These are phyloP conservation scores for Fusarium tuaranense DNA, from an alignment of 2,329 filamentous ascomycete genomes.

Conservation along the genomic window DNA sequence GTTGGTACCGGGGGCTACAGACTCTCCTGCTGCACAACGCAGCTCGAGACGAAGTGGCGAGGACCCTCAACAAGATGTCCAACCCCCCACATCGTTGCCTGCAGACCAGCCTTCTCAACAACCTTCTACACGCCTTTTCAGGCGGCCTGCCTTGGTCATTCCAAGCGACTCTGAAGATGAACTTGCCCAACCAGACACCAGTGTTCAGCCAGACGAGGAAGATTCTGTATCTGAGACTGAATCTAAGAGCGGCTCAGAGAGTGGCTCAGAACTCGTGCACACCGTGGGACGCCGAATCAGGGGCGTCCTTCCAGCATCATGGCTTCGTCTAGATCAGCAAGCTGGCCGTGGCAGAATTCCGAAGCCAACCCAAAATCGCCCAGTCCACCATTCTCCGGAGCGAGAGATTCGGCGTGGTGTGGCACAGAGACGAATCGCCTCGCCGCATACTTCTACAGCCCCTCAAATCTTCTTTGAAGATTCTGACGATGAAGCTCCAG, in stretches of 20 bases:
- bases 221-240: conserved; percentile 41
- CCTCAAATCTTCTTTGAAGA: conserved; percentile 59
- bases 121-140: not conserved
- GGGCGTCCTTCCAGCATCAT: conserved; percentile 75
- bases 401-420: conserved; percentile 60
- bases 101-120: not conserved
- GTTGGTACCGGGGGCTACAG: conserved; percentile 10
- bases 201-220: conserved; percentile 4
- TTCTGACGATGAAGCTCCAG: conserved; percentile 55
- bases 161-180: conserved; percentile 43
- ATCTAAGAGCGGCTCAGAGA: conserved; percentile 54
- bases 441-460: conserved; percentile 41
- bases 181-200: conserved; percentile 15
- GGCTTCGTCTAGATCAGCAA: conserved; percentile 70
- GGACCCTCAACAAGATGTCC: not conserved
- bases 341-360: conserved; percentile 47
- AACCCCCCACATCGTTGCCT: not conserved
- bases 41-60: conserved; percentile 33
- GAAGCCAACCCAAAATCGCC: conserved; percentile 45
- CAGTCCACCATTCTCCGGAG: conserved; percentile 51
- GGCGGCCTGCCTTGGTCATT: conserved; percentile 19
- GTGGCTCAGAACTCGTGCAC: conserved; percentile 57
- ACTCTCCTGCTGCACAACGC: conserved; percentile 41
- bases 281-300: conserved; percentile 61
- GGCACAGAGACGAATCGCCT: conserved; percentile 57